Conservation (phyloP, 768 basidiomycete species). For the Leccinellum albellum region DNA sequence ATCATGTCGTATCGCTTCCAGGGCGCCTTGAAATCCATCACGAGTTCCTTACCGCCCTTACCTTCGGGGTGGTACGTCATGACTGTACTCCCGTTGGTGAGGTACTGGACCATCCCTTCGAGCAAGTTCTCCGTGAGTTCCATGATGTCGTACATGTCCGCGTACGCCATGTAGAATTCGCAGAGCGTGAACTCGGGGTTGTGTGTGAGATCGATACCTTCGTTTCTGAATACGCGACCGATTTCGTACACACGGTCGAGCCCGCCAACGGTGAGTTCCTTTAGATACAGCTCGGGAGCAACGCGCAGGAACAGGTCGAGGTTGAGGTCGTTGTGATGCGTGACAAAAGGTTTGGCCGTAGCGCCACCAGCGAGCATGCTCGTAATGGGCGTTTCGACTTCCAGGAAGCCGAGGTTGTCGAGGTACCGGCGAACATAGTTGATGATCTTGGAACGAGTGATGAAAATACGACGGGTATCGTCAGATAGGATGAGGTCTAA, state of each 20-base stretch:
- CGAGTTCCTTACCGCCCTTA: conserved; percentile 71
- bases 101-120: conserved; percentile 84
- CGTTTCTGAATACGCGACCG: conserved; percentile 96
- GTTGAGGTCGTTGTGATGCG: conserved; percentile 97
- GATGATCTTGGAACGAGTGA: conserved; percentile 84
- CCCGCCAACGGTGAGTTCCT: conserved; percentile 95
- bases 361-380: conserved; percentile 95
- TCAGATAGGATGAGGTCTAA: conserved; percentile 96
- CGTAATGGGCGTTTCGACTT: conserved; percentile 99
- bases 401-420: conserved; percentile 90
- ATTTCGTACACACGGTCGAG: conserved; percentile 98
- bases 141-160: conserved; percentile 99
- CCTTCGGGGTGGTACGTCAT: conserved; percentile 91
- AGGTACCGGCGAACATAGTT: conserved; percentile 92
- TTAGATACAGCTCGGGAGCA: conserved; percentile 97
- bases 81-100: conserved; percentile 78
- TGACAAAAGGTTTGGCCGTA: conserved; percentile 97
- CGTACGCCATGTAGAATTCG: conserved; percentile 99
- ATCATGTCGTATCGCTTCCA: conserved; percentile 99
- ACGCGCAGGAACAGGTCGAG: conserved; percentile 96
- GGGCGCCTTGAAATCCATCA: conserved; percentile 85
- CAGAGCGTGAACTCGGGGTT: conserved; percentile 99
- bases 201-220: conserved; percentile 97
- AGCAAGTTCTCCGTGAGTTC: conserved; percentile 90
- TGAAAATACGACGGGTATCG: conserved; percentile 83